These are phyloP conservation scores for Ogataea degrootiae DNA, from an alignment of 805 yeast genomes.

Conservation along the genomic window DNA sequence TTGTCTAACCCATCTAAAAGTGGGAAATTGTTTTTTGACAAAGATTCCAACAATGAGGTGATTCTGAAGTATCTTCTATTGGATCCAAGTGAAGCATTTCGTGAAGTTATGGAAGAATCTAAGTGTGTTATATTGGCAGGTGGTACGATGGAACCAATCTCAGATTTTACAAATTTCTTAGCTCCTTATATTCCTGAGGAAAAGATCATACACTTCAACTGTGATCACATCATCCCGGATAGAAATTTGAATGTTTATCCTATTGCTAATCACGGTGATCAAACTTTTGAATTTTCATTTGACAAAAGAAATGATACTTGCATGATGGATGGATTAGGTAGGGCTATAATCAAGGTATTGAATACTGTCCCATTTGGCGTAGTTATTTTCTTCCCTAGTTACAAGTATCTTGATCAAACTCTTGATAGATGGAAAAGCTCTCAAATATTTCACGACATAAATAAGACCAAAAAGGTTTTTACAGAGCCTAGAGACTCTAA, in stretches of 20 bases:
- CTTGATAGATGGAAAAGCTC: slow-evolving; percentile 46
- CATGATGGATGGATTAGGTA: slow-evolving; percentile 50
- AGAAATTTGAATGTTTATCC: slow-evolving; percentile 61
- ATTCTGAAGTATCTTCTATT: slow-evolving; percentile 64
- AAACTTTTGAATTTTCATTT: slow-evolving; percentile 61
- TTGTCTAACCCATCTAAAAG: slow-evolving; percentile 72
- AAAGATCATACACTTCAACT: slow-evolving; percentile 52
- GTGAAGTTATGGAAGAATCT: slow-evolving; percentile 58
- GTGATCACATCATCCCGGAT: slow-evolving; percentile 81
- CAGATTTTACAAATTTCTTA: slow-evolving; percentile 62
- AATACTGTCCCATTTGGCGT: slow-evolving; percentile 62
- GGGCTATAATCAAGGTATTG: slow-evolving; percentile 38
- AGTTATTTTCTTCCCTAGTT: slow-evolving; percentile 84
- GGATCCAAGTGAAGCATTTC: slow-evolving; percentile 72
- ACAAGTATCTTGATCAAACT: slow-evolving; percentile 57
- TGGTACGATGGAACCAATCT: slow-evolving; percentile 89
- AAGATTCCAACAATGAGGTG: slow-evolving; percentile 26
- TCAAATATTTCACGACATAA: slow-evolving; percentile 31
- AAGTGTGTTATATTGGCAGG: slow-evolving; percentile 80
- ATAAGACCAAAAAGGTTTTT: slow-evolving; percentile 43
- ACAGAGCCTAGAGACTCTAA: slow-evolving; percentile 48
- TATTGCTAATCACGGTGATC: slow-evolving; percentile 27
- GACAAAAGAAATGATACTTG: slow-evolving; percentile 46
- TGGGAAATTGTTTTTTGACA: slow-evolving; percentile 70
- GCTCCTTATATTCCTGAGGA: slow-evolving; percentile 49